Evolutionary conservation across 192 early-diverging fungal genomes (phyloP).

Genomic region (Glomus cerebriforme): DNA sequence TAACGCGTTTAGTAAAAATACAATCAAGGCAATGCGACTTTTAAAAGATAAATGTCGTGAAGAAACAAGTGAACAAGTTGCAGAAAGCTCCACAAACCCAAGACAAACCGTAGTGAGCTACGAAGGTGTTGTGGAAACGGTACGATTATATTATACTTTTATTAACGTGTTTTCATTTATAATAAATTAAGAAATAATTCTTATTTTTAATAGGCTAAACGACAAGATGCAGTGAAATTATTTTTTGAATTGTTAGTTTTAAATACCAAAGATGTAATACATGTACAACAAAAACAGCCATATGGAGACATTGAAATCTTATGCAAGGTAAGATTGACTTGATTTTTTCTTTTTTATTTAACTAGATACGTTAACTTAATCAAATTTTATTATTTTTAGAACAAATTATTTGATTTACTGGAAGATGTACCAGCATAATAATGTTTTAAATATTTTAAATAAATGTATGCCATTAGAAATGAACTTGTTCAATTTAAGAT

Average conservation of each 20-base stretch:
- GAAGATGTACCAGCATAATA: background rate
- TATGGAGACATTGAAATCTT: slow-evolving; percentile 83
- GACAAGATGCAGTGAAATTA: slow-evolving; percentile 73
- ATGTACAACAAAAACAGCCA: slow-evolving; percentile 75
- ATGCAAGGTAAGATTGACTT: slow-evolving; percentile 33
- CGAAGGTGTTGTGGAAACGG: slow-evolving; percentile 33
- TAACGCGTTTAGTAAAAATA: slow-evolving; percentile 55
- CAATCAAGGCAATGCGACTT: slow-evolving; percentile 64
- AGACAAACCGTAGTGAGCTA: background rate
- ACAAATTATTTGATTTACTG: slow-evolving; percentile 21
- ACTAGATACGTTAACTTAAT: background rate
- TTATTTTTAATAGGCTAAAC: slow-evolving; percentile 43
- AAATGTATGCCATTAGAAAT: background rate
- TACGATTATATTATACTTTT: slow-evolving; percentile 35
- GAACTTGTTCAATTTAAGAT: background rate
- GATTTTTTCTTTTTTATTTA: background rate
- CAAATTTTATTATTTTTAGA: background rate
- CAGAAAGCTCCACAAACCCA: background rate
- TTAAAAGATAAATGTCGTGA: slow-evolving; percentile 50
- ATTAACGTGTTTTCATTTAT: background rate
- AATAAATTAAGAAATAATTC: too few relatives aligned
- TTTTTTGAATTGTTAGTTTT: slow-evolving; percentile 95
- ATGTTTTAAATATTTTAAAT: background rate
- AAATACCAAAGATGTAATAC: slow-evolving; percentile 82
- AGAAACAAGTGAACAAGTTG: slow-evolving; percentile 23